Evolutionary conservation across 441 rosid genomes (phyloP).

Genomic region (Populus trichocarpa): DNA sequence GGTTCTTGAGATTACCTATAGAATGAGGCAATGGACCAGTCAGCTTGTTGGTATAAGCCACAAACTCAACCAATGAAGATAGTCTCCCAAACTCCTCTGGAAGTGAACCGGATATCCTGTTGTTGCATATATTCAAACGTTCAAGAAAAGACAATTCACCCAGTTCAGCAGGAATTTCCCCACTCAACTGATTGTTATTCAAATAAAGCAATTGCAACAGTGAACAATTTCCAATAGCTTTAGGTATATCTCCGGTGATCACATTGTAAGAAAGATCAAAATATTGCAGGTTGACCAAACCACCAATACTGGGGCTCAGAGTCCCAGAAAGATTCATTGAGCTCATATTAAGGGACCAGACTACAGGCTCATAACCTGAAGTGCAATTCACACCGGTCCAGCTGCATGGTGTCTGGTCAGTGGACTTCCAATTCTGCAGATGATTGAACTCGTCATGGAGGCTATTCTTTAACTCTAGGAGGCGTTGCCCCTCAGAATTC

Average conservation of each 20-base stretch:
- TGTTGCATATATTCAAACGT: conserved; percentile 70
- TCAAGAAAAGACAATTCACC: conserved; percentile 42
- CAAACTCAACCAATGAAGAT: conserved; percentile 65
- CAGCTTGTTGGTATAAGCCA: conserved; percentile 83
- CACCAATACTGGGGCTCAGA: conserved; percentile 61
- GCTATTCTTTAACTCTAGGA: conserved; percentile 61
- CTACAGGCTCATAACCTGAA: conserved; percentile 42
- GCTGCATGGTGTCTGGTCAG: conserved; percentile 69
- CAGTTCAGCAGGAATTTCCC: conserved; percentile 62
- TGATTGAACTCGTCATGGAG: conserved; percentile 48
- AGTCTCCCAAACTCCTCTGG: conserved; percentile 78
- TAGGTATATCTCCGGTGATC: conserved; percentile 61
- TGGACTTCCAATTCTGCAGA: conserved; percentile 63
- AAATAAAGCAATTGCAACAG: conserved; percentile 47
- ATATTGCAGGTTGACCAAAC: conserved; percentile 51
- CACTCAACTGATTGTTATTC: conserved; percentile 73
- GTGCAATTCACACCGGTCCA: conserved; percentile 91
- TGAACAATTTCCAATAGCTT: conserved; percentile 65
- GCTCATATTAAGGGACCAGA: conserved; percentile 65
- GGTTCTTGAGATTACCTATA: conserved; percentile 63
- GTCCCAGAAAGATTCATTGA: conserved; percentile 82
- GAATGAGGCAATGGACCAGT: conserved; percentile 82
- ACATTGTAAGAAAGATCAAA: conserved; percentile 67
- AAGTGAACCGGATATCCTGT: conserved; percentile 69
- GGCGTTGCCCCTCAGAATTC: conserved; percentile 68